Percentiles rank a stretch among this genome's conserved stretches.
Conservation (phyloP, 2,329 filamentous ascomycete genomes). For the Emergomyces orientalis region DNA sequence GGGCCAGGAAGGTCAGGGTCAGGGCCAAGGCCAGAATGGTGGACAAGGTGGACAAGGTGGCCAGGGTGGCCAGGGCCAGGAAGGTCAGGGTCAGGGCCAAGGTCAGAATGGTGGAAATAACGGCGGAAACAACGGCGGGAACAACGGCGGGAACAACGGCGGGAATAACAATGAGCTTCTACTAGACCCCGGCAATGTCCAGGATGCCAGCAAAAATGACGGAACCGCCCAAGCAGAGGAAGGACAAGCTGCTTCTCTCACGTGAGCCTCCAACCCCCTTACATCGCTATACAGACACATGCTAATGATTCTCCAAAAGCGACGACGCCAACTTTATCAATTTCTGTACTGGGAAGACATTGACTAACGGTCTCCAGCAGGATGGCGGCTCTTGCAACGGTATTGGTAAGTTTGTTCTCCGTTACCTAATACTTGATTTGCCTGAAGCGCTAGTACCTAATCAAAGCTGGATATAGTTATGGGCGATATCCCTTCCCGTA, state of each 20-base stretch:
- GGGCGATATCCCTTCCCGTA: conserved; percentile 45
- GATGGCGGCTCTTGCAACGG: conserved; percentile 47
- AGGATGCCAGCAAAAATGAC: conserved; percentile 25
- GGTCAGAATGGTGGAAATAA: conserved; percentile 7
- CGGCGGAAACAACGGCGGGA: conserved; percentile 7
- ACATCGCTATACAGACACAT: conserved; percentile 1
- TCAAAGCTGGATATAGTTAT: conserved; percentile 33
- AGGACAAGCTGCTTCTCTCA: conserved; percentile 39
- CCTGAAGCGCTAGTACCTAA: not conserved
- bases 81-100: not conserved
- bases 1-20: not conserved
- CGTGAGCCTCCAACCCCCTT: conserved; percentile 26
- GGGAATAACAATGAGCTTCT: conserved; percentile 18
- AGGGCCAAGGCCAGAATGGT: not conserved
- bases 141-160: conserved; percentile 17
- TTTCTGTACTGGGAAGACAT: conserved; percentile 46
- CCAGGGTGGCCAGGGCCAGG: not conserved
- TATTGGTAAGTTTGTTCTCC: conserved; percentile 32
- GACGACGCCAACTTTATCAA: conserved; percentile 51
- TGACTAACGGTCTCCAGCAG: conserved; percentile 48
- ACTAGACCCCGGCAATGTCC: conserved; percentile 35
- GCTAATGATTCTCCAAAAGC: conserved; percentile 23
- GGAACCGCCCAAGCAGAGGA: conserved; percentile 22
- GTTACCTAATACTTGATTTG: not conserved
- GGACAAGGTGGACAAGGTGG: conserved; percentile 11